A percentile compares a stretch with the other conserved stretches of the same genome.
phyloP scores from a whole-genome alignment of 257 asterid genomes.

The Gardenia jasminoides region DNA sequence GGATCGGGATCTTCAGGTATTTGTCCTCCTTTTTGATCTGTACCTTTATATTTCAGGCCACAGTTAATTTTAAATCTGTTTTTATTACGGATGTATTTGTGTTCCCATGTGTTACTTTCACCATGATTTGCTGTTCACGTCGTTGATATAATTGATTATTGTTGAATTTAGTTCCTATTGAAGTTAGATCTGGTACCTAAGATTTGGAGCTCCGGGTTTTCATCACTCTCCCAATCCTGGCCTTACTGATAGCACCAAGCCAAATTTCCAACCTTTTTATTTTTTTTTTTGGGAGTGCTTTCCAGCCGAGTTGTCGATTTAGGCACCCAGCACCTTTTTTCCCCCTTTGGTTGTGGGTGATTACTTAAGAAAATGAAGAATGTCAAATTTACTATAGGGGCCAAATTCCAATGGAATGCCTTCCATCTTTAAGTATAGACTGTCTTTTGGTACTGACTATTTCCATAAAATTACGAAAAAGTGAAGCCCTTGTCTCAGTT shows the following conservation, averaged over 20 bases:
- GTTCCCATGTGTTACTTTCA: neutral
- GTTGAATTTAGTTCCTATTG: neutral
- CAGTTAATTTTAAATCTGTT: neutral
- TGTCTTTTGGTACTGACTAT: neutral
- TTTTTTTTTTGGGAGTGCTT: neutral
- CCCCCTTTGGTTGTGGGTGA: neutral
- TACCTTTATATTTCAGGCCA: neutral
- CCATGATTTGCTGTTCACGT: neutral
- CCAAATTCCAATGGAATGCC: neutral
- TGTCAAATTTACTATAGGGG: neutral
- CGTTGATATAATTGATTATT: neutral
- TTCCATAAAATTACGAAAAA: neutral
- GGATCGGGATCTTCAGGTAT: slow-evolving; percentile 11
- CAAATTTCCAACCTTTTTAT: no score
- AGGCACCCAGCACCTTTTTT: neutral
- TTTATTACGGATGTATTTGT: neutral
- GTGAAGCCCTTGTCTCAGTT: neutral
- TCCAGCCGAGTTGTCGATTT: neutral
- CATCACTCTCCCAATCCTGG: neutral
- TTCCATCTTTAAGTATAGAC: neutral
- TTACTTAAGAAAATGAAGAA: neutral
- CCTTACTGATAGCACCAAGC: neutral
- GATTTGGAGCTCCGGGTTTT: slow-evolving; percentile 4
- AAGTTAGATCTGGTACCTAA: slow-evolving; percentile 15
- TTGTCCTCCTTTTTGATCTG: slow-evolving; percentile 7